Percentiles rank a stretch among this genome's conserved stretches.
Evolutionary conservation across 139 green algal genomes (phyloP).

Genomic region (Coccomyxa sp.): DNA sequence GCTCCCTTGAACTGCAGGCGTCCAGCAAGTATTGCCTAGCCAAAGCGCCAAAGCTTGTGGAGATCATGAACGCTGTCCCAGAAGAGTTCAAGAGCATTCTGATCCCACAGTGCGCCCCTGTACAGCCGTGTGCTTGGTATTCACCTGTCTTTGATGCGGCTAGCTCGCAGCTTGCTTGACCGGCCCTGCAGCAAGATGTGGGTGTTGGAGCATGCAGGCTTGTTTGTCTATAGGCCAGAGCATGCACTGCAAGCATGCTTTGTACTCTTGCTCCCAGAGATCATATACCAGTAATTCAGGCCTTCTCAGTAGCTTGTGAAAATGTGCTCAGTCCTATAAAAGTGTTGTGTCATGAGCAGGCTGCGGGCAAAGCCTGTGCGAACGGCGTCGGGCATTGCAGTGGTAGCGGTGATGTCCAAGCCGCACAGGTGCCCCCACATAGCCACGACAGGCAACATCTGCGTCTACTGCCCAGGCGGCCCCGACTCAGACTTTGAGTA

Average conservation of each 20-base stretch:
- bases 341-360: no score
- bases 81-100: conserved; percentile 82
- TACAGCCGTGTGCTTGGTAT: not conserved
- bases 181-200: no score
- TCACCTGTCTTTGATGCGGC: no score
- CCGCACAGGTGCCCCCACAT: conserved; percentile 98
- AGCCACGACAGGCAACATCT: conserved; percentile 98
- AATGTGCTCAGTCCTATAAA: not conserved
- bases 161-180: no score
- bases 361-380: conserved; percentile 81
- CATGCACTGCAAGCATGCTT: no score
- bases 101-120: conserved; percentile 62
- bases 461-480: conserved; percentile 96
- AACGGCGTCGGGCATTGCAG: conserved; percentile 94
- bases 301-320: not conserved
- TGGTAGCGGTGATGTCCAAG: conserved; percentile 99
- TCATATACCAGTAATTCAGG: no score
- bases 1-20: conserved; percentile 18
- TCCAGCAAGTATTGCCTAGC: conserved; percentile 41
- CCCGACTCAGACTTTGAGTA: conserved; percentile 99
- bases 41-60: conserved; percentile 89
- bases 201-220: no score
- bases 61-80: conserved; percentile 96
- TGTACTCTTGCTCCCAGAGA: no score
- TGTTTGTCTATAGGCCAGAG: no score